Base-by-base conservation (phyloP, 495 filamentous ascomycete species). In the Barbatosphaeria neglecta region DNA sequence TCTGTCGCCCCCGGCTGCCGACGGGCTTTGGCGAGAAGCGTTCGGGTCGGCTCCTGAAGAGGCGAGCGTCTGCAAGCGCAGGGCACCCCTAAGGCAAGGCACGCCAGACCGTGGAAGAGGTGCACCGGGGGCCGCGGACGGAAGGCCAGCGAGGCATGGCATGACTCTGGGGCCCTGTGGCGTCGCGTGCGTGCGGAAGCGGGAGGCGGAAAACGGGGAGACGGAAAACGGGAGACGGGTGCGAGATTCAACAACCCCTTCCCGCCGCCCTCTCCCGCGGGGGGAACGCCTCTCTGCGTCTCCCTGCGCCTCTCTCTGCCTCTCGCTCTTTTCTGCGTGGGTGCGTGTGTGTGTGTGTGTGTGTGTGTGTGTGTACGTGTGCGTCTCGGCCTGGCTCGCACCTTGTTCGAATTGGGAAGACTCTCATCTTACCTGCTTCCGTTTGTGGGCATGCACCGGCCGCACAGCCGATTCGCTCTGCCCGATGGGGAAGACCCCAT, bases 371-470 rank as follows among this genome's bases (percentile, higher is more conserved):
- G n/a, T n/a, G n/a, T n/a, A 35, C 7, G 28, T 39, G 22, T 43
- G 25, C 44, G 39, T 35, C 43, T 31, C 23, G 15, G 19, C 17
- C 33, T 37, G 20, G 43, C 28, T 16, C 23, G 31, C 42, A 27
- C 31, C 41, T 44, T 44, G 48, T 50, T 28, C 3, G 43, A 37
- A 22, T 40, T 39, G 10, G 37, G 43, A 18, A 43, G 8, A 25
- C 37, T 17, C 25, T 25, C 28, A 17, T 37, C 16, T 46, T 37
- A 37, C 41, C 48, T 22, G 27, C 25, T 48, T 51, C 50, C 57
- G 57, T 62, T 62, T 62, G 59, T 47, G 48, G 44, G 49, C n/a
- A 31, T 50, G 50, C 49, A 52, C 51, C 35, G 51, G 42, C 49
- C 55, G 56, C 37, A 35, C 53, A 48, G 40, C 46, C 54, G 53